Conservation (phyloP, 257 asterid species). For the Catharanthus roseus region DNA sequence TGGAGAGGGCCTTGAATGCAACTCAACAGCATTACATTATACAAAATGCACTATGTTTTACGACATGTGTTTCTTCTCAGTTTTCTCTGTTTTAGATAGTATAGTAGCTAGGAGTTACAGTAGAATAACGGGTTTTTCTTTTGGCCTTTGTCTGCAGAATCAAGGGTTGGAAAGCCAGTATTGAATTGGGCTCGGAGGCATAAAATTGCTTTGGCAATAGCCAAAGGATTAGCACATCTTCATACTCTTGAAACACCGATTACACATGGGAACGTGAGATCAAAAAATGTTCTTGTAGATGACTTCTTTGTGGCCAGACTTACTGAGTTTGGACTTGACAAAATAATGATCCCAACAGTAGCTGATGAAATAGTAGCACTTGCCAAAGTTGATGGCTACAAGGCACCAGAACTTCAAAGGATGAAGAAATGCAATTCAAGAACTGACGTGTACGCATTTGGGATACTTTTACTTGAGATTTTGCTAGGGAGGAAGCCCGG, state of each 20-base stretch:
- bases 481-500: constrained; percentile 77
- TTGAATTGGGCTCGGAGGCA: constrained; percentile 91
- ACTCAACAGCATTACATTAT: neutral
- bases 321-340: constrained; percentile 87
- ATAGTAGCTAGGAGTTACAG: neutral
- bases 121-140: constrained; percentile 5
- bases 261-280: constrained; percentile 81
- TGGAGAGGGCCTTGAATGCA: neutral
- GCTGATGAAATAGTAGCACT: constrained; percentile 75
- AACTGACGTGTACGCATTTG: constrained; percentile 83
- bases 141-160: constrained; percentile 40
- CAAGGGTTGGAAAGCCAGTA: constrained; percentile 80
- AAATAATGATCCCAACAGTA: constrained; percentile 70
- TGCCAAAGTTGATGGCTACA: constrained; percentile 81
- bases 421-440: constrained; percentile 86
- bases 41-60: neutral
- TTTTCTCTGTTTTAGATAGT: neutral
- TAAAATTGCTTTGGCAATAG: constrained; percentile 84
- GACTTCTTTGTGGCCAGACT: constrained; percentile 73
- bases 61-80: neutral
- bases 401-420: constrained; percentile 90
- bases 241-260: constrained; percentile 83
- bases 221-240: constrained; percentile 86
- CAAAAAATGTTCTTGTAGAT: constrained; percentile 78
- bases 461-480: constrained; percentile 85